Base-by-base conservation (phyloP, 2,329 filamentous ascomycete genomes). In the Cytospora paraplurivora region DNA sequence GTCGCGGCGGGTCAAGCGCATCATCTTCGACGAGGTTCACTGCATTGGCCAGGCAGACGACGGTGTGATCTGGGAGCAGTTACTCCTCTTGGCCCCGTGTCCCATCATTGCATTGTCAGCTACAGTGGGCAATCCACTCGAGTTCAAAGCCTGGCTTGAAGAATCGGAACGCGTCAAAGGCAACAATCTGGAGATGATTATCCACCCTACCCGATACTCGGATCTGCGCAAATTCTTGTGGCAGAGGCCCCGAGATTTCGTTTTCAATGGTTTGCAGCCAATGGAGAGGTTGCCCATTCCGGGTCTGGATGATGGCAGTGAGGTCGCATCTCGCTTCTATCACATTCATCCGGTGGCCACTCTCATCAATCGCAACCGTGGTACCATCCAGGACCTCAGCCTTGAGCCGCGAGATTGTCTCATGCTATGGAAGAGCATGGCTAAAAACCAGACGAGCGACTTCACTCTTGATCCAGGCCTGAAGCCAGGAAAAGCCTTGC, bases 1-100 rank as follows among this genome's bases (percentile, higher is more conserved):
- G 90, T 83, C 89, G 0, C 80, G 81, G 4, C 79, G 88, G 59
- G 82, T 93, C 15, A 90, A 86, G 69, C 82, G 89, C 56, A 92
- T 93, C 71, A 92, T 93, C 57, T 93, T 93, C 64, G 90, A 94
- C 70, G 90, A 94, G 75, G 87, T 93, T 1, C 90, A 94, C 72
- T 92, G 85, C 38, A 93, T 94, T 64, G 89, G 90, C 0, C 87
- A 93, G 71, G 83, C 87, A 0, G 88, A 92, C 8, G 90, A 93
- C 68, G 90, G 90, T 59, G 77, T 92, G 1, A 80, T 93, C 2
- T 94, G 89, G 90, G 90, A 94, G 69, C 90, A 93, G 71, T 79
- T 94, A 4, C 77, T 93, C 1, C 80, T 93, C 1, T 80, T 92
- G 66, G 84, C 89, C 0, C 89, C 89, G 1, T 93, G 89, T 68